A percentile compares a stretch with the other conserved stretches of the same genome.
Conservation (phyloP, 192 early-diverging fungal species). For the Umbelopsis sp. region DNA sequence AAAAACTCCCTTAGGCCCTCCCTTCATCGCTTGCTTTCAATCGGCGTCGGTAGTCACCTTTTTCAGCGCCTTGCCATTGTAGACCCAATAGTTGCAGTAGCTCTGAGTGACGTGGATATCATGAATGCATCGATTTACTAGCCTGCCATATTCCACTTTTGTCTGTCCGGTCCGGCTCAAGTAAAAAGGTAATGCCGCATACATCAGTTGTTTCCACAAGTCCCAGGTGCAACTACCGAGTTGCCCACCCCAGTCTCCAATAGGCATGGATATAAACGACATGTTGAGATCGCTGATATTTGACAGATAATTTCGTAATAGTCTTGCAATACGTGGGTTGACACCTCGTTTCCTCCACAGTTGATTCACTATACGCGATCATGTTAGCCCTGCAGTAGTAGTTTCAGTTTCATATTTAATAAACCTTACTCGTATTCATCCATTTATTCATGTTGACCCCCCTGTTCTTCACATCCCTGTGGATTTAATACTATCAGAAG, state of each 20-base stretch:
- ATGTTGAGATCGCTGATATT: not conserved
- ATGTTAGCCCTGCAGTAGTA: too few species aligned
- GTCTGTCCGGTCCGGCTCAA: not conserved
- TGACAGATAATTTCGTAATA: not conserved
- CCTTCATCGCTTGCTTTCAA: not conserved
- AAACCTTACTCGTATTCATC: not conserved
- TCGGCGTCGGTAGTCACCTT: not conserved
- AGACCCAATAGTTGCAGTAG: not conserved
- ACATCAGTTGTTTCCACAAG: constrained; percentile 2
- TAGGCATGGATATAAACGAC: not conserved
- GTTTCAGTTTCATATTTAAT: too few species aligned
- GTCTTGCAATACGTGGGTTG: not conserved
- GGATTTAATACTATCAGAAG: not conserved
- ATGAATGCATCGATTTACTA: not conserved
- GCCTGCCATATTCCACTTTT: constrained; percentile 11
- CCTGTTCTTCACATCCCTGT: constrained; percentile 3
- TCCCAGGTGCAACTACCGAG: not conserved
- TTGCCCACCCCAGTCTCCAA: not conserved
- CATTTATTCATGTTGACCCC: not conserved
- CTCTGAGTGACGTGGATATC: constrained; percentile 4
- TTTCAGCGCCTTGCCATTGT: not conserved
- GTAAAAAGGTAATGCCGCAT: constrained; percentile 7
- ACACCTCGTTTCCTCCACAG: not conserved
- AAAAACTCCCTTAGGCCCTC: not conserved
- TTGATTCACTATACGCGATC: too few species aligned